Base-by-base conservation (phyloP, 2,329 filamentous ascomycete genomes). In the Plectosphaerella sp. region DNA sequence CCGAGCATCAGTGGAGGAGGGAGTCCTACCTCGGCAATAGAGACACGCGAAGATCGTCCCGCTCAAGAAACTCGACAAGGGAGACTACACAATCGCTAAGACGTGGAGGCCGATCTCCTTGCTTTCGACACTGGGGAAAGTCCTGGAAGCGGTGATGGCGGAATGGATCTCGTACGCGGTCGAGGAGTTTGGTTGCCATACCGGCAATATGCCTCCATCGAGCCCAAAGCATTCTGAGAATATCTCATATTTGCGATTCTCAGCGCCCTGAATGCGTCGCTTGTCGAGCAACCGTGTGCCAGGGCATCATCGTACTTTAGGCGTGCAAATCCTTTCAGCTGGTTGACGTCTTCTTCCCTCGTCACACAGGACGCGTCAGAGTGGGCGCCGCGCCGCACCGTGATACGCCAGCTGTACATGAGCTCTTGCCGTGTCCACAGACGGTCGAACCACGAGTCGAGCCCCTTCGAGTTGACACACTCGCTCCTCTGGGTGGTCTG, bases 301-400 rank as follows among this genome's bases (percentile, higher is more conserved):
- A n/a, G n/a, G n/a, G n/a, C n/a, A n/a, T n/a, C n/a, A n/a, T n/a
- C n/a, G n/a, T 67, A 16, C 61, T 59, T 7, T 57, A 68, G 54
- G 65, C 64, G 3, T 72, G 64, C 3, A 65, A 62, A 8, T 54
- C 72, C 5, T 72, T 65, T 6, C 66, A 59, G 15, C 64, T 68
- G 18, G 54, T 69, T 15, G 72, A 68, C 53, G 62, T 70, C 6
- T 67, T 66, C 54, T 63, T 63, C 39, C 61, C 61, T n/a, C n/a
- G n/a, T n/a, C n/a, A n/a, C n/a, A n/a, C n/a, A n/a, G n/a, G n/a
- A n/a, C n/a, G n/a, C n/a, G n/a, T n/a, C n/a, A n/a, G n/a, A n/a
- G n/a, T n/a, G n/a, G n/a, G n/a, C n/a, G n/a, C n/a, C n/a, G n/a
- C n/a, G n/a, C n/a, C n/a, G n/a, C n/a, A n/a, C n/a, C n/a, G n/a